Conservation (phyloP, 805 yeast species). For the Candida loeiensis region DNA sequence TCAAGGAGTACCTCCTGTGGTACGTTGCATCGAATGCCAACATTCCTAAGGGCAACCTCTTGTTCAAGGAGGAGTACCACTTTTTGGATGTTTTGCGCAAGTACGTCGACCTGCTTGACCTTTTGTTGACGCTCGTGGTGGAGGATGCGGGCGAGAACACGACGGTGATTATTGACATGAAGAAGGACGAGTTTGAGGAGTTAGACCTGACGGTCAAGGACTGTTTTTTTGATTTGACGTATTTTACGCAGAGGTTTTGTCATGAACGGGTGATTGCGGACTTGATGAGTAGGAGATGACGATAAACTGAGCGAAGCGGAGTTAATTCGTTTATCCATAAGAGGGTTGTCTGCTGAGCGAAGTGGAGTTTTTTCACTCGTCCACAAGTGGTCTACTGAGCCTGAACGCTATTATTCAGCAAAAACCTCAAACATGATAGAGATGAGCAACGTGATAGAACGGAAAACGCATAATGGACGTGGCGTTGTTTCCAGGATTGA, state of each 20-base stretch:
- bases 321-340: too few species aligned
- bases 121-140: constrained; percentile 6
- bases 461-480: too few species aligned
- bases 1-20: constrained; percentile 1
- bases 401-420: too few species aligned
- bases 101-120: constrained; percentile 9
- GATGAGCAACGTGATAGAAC: too few species aligned
- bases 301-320: too few species aligned
- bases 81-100: constrained; percentile 10
- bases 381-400: too few species aligned
- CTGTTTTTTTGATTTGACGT: constrained; percentile 13
- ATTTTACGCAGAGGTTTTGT: constrained; percentile 12
- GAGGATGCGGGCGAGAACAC: constrained; percentile 3
- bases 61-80: constrained; percentile 12
- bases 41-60: constrained; percentile 1
- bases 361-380: too few species aligned
- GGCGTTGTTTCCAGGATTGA: too few species aligned
- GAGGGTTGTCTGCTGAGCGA: too few species aligned
- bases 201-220: constrained; percentile 13
- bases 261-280: constrained; percentile 9
- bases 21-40: not conserved
- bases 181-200: constrained; percentile 13
- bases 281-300: not conserved
- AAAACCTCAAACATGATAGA: too few species aligned
- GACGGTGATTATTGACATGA: constrained; percentile 8